phyloP scores from a whole-genome alignment of 345 rosid species.

The Euphorbia pulcherrima region DNA sequence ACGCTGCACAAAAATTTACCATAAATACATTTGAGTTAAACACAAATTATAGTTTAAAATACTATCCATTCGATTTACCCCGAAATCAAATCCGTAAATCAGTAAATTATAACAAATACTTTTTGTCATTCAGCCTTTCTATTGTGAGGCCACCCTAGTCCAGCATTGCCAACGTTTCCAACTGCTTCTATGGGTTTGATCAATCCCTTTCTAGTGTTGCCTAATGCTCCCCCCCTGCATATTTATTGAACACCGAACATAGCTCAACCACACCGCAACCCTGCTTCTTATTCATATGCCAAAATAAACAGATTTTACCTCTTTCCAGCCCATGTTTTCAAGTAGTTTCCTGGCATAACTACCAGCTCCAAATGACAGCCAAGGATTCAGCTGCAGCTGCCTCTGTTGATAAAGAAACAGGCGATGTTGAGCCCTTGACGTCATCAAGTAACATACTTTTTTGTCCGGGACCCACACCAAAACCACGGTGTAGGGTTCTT shows the following conservation, averaged over 20 bases:
- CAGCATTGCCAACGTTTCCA: conserved; percentile 72
- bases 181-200: conserved; percentile 58
- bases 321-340: conserved; percentile 87
- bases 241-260: neutral
- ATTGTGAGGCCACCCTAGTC: conserved; percentile 62
- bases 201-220: conserved; percentile 57
- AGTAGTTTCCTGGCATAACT: conserved; percentile 78
- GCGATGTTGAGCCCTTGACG: conserved; percentile 26
- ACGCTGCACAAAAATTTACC: no score
- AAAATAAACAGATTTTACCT: conserved; percentile 34
- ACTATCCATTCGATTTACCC: no score
- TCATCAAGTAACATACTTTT: conserved; percentile 32
- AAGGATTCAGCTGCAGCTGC: conserved; percentile 67
- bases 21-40: no score
- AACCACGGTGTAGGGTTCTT: conserved; percentile 74
- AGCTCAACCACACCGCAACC: neutral
- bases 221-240: conserved; percentile 74
- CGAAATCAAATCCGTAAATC: neutral
- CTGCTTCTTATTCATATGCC: neutral
- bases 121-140: conserved; percentile 23
- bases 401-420: conserved; percentile 34
- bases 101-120: neutral
- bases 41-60: no score
- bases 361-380: conserved; percentile 67
- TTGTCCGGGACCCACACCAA: conserved; percentile 83